Conservation (phyloP, 345 rosid species). For the Cardiospermum halicacabum region DNA sequence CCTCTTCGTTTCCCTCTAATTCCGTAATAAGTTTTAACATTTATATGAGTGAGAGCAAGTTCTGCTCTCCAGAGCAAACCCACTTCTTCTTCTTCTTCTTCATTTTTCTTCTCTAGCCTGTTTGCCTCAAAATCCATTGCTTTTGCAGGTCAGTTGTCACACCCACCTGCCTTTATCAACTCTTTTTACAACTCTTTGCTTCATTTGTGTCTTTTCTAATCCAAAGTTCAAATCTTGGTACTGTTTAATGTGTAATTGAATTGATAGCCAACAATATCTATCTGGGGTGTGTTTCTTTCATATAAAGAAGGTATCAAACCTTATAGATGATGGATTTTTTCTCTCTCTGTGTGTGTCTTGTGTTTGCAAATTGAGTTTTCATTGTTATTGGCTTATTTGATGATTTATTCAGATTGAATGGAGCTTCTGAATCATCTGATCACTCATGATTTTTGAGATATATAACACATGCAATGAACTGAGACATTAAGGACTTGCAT, state of each 20-base stretch:
- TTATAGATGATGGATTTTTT: not conserved
- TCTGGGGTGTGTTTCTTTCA: slow-evolving; percentile 16
- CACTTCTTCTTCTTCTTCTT: not conserved
- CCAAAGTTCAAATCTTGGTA: slow-evolving; percentile 3
- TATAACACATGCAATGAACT: not conserved
- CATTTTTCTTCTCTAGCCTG: not conserved
- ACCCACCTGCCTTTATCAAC: not conserved
- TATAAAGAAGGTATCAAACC: not conserved
- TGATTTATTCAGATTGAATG: slow-evolving; percentile 1
- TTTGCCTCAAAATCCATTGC: not conserved
- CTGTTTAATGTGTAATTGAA: slow-evolving; percentile 4
- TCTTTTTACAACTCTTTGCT: not conserved
- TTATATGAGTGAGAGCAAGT: not conserved
- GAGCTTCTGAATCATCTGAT: slow-evolving; percentile 1
- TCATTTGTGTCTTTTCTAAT: not conserved
- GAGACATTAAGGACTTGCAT: not conserved
- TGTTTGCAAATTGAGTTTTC: not conserved
- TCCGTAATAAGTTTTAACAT: not conserved
- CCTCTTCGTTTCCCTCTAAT: slow-evolving; percentile 6
- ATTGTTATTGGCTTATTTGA: not conserved
- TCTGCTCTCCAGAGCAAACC: not conserved
- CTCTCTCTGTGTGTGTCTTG: not conserved
- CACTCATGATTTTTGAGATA: not conserved
- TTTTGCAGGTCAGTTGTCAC: slow-evolving; percentile 20
- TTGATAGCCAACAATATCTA: not conserved